A percentile compares a stretch with the other conserved stretches of the same genome.
phyloP scores from a whole-genome alignment of 805 yeast species.

The Wickerhamiella sergipiensis region DNA sequence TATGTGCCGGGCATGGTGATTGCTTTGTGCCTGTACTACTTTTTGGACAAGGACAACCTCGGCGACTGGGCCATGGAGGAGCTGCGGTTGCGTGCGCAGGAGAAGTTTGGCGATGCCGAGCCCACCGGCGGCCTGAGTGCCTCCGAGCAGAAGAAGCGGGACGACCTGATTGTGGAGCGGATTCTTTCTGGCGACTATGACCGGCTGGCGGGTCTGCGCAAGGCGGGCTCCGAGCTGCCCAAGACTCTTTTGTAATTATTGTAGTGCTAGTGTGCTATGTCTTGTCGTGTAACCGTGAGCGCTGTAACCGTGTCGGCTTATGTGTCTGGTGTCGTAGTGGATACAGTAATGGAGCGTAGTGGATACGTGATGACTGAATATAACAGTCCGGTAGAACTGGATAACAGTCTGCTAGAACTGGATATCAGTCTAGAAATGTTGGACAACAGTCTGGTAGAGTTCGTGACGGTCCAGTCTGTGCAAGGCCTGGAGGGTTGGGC shows the following conservation, averaged over 20 bases:
- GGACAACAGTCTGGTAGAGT: too few relatives aligned
- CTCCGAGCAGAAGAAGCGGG: constrained; percentile 51
- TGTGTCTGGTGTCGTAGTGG: too few relatives aligned
- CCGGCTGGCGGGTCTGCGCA: constrained; percentile 29
- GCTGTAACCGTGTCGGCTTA: too few relatives aligned
- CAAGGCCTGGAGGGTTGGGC: too few relatives aligned
- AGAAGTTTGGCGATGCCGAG: constrained; percentile 36
- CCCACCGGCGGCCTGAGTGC: constrained; percentile 29
- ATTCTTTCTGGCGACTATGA: constrained; percentile 78
- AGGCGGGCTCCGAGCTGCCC: constrained; percentile 25
- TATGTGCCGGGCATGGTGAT: constrained; percentile 58
- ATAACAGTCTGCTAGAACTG: too few relatives aligned
- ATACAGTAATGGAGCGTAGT: too few relatives aligned
- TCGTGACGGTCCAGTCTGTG: too few relatives aligned
- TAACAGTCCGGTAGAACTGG: too few relatives aligned
- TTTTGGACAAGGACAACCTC: constrained; percentile 38
- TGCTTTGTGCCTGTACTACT: constrained; percentile 37
- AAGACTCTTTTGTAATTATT: constrained; percentile 19
- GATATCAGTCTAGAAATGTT: too few relatives aligned
- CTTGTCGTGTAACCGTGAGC: too few relatives aligned
- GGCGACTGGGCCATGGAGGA: constrained; percentile 77
- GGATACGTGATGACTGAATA: too few relatives aligned
- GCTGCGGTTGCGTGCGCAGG: constrained; percentile 61
- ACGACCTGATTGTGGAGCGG: constrained; percentile 66
- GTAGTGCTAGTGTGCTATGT: not conserved